Evolutionary conservation across 345 rosid species (phyloP), one percentile per base, ranked within the genome.

Genomic region (Kernera saxatilis): DNA sequence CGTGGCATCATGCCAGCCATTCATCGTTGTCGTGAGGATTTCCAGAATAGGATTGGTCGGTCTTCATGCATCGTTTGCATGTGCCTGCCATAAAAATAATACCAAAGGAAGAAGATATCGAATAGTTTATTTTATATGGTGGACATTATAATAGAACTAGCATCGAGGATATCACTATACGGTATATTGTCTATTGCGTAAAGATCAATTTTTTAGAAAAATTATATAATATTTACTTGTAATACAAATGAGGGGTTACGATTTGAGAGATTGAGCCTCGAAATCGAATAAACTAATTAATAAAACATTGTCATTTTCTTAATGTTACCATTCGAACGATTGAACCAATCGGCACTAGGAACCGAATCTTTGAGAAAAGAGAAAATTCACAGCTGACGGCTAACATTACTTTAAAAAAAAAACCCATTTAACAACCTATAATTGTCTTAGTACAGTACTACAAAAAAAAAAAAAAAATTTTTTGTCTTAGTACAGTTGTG

Each of bases 61-160:
- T 67, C 67, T 69, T 53, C 79, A 62, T 69, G 79, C 79, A 69
- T 53, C 69, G 69, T 65, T 44, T 75, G 79, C 79, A 76, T 76
- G 79, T 76, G 79, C 60, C 22, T 76, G 3, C 63, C 67, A 60
- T 75, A 25, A 52, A 67, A 43, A 59, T n/a, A 40, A 50, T 59
- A 51, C 30, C 40, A 19, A 59, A 30, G 37, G 45, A 17, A 18
- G 39, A 46, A 54, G 36, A 67, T 26, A 51, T 50, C 41, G 67
- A 65, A 51, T 67, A 23, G 5, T 25, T 25, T 59, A 35, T 41
- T 59, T 58, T 60, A 26, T 33, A 33, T 74, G 73, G 63, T 74
- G 69, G 73, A 57, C 72, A 73, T 21, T 46, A 46, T 65, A 46
- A 55, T 57, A 48, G 41, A 45, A 44, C n/a, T n/a, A 56, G 22